Percentiles rank a stretch among this genome's conserved stretches.
Conservation (phyloP, 225 moss, liverwort and hornwort species). For the Pleurozium schreberi region DNA sequence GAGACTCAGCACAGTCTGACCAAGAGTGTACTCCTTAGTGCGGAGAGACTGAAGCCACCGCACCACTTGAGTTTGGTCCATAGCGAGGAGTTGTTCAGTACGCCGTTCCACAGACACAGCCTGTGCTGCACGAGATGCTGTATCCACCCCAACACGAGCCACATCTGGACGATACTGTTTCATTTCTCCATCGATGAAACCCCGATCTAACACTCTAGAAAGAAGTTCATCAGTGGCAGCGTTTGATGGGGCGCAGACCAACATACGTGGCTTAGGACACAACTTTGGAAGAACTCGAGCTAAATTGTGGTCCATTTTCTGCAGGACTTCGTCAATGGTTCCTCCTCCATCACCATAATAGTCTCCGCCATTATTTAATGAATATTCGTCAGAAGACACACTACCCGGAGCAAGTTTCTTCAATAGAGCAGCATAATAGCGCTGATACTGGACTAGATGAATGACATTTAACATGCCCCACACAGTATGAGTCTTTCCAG, state of each 20-base stretch:
- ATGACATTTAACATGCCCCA: conserved; percentile 99
- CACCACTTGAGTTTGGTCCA: conserved; percentile 68
- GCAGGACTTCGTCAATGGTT: conserved; percentile 87
- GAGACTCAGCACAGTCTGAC: conserved; percentile 61
- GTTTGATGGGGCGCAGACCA: conserved; percentile 98
- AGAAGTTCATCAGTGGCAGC: conserved; percentile 99
- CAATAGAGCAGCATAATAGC: conserved; percentile 92
- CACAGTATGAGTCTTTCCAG: conserved; percentile 97
- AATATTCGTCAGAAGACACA: conserved; percentile 56
- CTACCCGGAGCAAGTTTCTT: conserved; percentile 97
- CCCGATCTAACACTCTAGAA: conserved; percentile 88
- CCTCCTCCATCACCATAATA: conserved; percentile 66
- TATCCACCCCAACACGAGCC: conserved; percentile 93
- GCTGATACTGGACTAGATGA: conserved; percentile 96
- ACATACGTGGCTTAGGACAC: conserved; percentile 98
- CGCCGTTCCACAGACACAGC: conserved; percentile 96
- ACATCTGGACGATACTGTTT: conserved; percentile 93
- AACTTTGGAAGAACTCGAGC: conserved; percentile 88
- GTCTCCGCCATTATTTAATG: conserved; percentile 40
- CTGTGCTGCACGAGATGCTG: conserved; percentile 75
- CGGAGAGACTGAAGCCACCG: conserved; percentile 74
- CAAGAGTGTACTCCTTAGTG: conserved; percentile 55
- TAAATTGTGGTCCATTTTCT: conserved; percentile 92
- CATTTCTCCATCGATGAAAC: conserved; percentile 99
- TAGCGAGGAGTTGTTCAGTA: conserved; percentile 69